Base-by-base conservation (phyloP, 2,329 filamentous ascomycete genomes). In the Colletotrichum chrysophilum region DNA sequence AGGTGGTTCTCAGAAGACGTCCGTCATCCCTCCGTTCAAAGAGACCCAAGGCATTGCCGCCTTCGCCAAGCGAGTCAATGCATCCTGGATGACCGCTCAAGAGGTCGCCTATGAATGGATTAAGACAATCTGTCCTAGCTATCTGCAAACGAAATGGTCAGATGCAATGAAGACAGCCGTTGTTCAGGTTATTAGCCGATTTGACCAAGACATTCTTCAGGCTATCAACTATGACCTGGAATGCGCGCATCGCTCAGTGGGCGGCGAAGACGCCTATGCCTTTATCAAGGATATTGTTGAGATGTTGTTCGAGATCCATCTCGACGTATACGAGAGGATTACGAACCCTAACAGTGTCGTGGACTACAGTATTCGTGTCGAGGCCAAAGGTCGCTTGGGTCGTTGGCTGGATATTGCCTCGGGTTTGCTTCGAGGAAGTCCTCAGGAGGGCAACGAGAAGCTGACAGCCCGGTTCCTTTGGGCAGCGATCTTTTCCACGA, bases 71-170 rank as follows among this genome's bases (percentile, higher is more conserved):
- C 85, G 79, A 61, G 81, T 91, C 5, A 88, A 91, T 76, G 80
- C 84, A 2, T 84, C 84, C 8, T 91, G 89, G 87, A 85, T 89
- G 79, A 88, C 89, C 6, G 85, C 90, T 12, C 86, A 89, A 66
- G 92, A 94, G 71, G 84, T 92, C 12, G 87, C 88, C 4, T 92
- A 90, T 76, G 90, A 91, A 78, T 94, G 91, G 89, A 80, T 92
- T 5, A 85, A 85, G 67, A 80, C 84, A 21, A 82, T 93, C 28
- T 86, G 88, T 52, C 81, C 82, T 34, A 90, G 87, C 55, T 93
- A 93, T 77, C 81, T 86, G 1, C 83, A 83, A n/a, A 86, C 83
- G 5, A 89, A 90, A 77, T 93, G 92, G 92, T 87, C 90, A 2
- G 90, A 91, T 26, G 81, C 84, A 10, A 86, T 92, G 84, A 93